Percentiles rank a stretch among this genome's conserved stretches.
Evolutionary conservation across 75 land plant species (phyloP).

Genomic region (Chamaecyparis obtusa): DNA sequence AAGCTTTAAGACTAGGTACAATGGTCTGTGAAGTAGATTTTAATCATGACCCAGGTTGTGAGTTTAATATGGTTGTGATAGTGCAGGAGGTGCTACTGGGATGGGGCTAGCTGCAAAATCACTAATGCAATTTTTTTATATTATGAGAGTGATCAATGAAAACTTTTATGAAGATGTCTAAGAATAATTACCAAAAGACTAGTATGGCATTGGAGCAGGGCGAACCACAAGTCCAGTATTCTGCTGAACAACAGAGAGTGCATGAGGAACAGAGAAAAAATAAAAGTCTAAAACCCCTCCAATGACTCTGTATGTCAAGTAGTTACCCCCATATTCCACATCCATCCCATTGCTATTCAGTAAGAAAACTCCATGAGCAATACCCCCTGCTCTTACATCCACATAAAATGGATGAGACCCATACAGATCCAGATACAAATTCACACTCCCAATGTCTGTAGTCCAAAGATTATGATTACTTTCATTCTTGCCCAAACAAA

Average conservation of each 20-base stretch:
- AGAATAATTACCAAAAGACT: constrained; percentile 64
- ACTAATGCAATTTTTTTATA: background rate
- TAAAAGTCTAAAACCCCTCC: constrained; percentile 92
- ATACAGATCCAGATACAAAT: constrained; percentile 26
- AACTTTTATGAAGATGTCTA: background rate
- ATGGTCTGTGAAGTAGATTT: too few relatives aligned
- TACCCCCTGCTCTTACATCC: constrained; percentile 62
- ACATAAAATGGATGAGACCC: constrained; percentile 58
- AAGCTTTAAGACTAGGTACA: too few relatives aligned
- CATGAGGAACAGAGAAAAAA: constrained; percentile 77
- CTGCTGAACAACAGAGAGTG: constrained; percentile 54
- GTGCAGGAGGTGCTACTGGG: too few relatives aligned
- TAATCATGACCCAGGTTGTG: background rate
- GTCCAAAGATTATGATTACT: constrained; percentile 32
- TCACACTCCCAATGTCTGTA: constrained; percentile 25
- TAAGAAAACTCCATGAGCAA: constrained; percentile 71
- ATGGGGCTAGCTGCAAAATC: too few relatives aligned
- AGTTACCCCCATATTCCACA: constrained; percentile 44
- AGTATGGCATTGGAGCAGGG: constrained; percentile 92
- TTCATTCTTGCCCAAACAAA: constrained; percentile 15
- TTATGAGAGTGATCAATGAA: background rate
- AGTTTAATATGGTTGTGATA: background rate
- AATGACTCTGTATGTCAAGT: constrained; percentile 63
- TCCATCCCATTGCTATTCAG: constrained; percentile 96
- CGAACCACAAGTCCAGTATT: constrained; percentile 83